These are phyloP conservation scores for Pyrenophora seminiperda DNA, from an alignment of 2,329 filamentous ascomycete species.

Conservation along the genomic window DNA sequence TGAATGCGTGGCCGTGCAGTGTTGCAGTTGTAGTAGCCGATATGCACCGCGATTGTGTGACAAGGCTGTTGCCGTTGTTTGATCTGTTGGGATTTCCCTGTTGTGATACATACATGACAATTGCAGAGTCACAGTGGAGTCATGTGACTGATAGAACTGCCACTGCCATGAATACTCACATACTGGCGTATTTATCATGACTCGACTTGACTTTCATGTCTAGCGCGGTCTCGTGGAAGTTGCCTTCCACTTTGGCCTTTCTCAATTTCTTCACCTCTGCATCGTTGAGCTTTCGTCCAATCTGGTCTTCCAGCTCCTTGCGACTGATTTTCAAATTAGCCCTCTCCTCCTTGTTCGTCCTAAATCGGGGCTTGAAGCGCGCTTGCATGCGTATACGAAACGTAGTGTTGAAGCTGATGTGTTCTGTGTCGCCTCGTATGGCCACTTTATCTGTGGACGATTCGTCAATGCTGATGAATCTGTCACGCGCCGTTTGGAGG, in stretches of 20 bases:
- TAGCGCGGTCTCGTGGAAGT: conserved; percentile 85
- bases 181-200: conserved; percentile 54
- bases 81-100: conserved; percentile 3
- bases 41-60: conserved; percentile 13
- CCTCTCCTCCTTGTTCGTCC: conserved; percentile 80
- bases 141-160: not conserved
- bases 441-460: conserved; percentile 57
- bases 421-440: conserved; percentile 75
- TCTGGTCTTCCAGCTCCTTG: conserved; percentile 81
- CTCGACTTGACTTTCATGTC: conserved; percentile 90
- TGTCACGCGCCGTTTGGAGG: conserved; percentile 73
- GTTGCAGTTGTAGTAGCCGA: conserved; percentile 4
- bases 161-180: conserved; percentile 11
- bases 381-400: conserved; percentile 92
- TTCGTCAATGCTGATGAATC: conserved; percentile 66
- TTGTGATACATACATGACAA: conserved; percentile 1
- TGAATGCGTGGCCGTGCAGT: conserved; percentile 7
- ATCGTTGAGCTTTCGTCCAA: conserved; percentile 76
- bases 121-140: not conserved
- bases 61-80: conserved; percentile 9
- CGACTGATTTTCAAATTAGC: conserved; percentile 83
- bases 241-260: conserved; percentile 80
- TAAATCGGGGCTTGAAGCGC: conserved; percentile 83
- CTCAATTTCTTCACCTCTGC: conserved; percentile 85
- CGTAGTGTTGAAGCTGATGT: conserved; percentile 70